Evolutionary conservation across 352 stramenopile genomes (phyloP), one percentile per base, ranked within the genome.

Genomic region (Pythium rhizo-oryzae): DNA sequence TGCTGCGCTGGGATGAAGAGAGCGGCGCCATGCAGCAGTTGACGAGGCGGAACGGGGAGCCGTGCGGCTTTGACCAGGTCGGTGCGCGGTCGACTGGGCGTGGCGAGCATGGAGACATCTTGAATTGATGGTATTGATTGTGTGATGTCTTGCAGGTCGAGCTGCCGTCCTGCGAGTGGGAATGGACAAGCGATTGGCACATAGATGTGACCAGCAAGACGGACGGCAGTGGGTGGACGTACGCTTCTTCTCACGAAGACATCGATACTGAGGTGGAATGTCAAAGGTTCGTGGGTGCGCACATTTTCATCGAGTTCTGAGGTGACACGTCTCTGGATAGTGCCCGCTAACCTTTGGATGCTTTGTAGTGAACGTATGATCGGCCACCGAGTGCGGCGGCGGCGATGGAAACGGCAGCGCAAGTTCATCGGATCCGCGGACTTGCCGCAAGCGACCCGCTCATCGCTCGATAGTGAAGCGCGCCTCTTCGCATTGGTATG

Each of bases 151-250:
- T 33, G 43, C n/a, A 92, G 82, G 65, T 92, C 4, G 18, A 28
- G 49, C 60, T 90, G 47, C 84, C 84, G 41, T 87, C 75, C 2
- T 46, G 30, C 11, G 79, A 87, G 52, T 92, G 84, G 84, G 67
- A 82, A 64, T 92, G 84, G 84, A 74, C 88, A 24, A 81, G 71
- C 13, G 71, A 80, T 50, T 92, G 84, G 82, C 35, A 46, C 1
- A 70, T 72, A 18, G 76, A 86, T 57, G 60, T 92, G 8, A 61
- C 77, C 46, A 66, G 64, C 18, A 69, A 76, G 24, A 92, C 79
- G 30, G 84, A 92, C 50, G 59, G 72, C 50, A 70, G 74, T 59
- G 84, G 84, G 19, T 92, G 84, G 84, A 67, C 58, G 11, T 92
- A 92, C 50, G 84, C 75, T 11, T 24, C 69, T 4, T 80, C 73